Evolutionary conservation across 2,329 filamentous ascomycete species (phyloP).

Genomic region (Beauveria varroae): DNA sequence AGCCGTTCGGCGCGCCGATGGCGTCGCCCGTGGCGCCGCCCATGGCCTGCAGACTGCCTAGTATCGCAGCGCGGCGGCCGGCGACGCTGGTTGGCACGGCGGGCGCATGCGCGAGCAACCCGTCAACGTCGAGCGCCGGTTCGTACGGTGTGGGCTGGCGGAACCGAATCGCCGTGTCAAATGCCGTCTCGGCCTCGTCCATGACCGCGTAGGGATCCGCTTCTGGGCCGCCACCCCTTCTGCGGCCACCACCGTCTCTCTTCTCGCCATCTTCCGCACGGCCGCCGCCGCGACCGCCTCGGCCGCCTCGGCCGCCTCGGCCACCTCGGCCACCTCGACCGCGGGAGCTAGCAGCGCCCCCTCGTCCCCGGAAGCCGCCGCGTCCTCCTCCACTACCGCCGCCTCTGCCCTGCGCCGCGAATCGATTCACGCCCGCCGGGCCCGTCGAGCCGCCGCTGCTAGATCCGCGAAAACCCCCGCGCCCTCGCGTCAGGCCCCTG

Average conservation of each 20-base stretch:
- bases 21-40: constrained; percentile 24
- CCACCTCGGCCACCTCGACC: constrained; percentile 9
- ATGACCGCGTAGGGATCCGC: constrained; percentile 19
- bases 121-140: constrained; percentile 27
- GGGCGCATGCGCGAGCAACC: constrained; percentile 24
- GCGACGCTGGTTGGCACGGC: constrained; percentile 20
- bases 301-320: constrained; percentile 8
- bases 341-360: too few species aligned
- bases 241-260: constrained; percentile 12
- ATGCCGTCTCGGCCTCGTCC: constrained; percentile 27
- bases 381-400: neutral
- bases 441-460: neutral
- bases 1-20: constrained; percentile 24
- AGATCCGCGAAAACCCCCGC: constrained; percentile 18
- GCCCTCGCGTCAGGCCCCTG: constrained; percentile 21
- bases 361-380: constrained; percentile 9
- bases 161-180: constrained; percentile 29
- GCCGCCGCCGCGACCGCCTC: constrained; percentile 10
- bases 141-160: constrained; percentile 23
- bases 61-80: constrained; percentile 25
- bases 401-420: neutral
- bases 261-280: constrained; percentile 8
- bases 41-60: constrained; percentile 29
- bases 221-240: constrained; percentile 9
- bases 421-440: neutral